Evolutionary conservation across 2,329 filamentous ascomycete species (phyloP).

Genomic region (Phyllosticta citrichinensis): DNA sequence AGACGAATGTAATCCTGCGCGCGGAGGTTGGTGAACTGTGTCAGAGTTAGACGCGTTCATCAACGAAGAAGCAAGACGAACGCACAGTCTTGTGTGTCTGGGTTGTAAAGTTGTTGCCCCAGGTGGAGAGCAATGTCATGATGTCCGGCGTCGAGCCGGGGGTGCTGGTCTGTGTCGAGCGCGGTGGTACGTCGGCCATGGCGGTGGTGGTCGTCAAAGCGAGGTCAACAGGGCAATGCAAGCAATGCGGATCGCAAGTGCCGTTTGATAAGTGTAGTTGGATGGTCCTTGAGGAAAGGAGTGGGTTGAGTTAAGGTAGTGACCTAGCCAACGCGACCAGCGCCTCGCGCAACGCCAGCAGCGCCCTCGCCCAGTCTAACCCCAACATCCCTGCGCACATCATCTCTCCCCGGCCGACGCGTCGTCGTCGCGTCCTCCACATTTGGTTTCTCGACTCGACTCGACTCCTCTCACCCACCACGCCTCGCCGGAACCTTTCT

Average conservation of each 20-base stretch:
- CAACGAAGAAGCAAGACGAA: neutral
- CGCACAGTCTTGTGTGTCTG: conserved; percentile 9
- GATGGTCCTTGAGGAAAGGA: neutral
- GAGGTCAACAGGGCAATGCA: neutral
- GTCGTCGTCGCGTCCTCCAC: neutral
- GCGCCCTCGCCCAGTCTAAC: neutral
- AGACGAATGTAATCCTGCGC: conserved; percentile 52
- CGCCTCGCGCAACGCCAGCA: neutral
- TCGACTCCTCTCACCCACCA: neutral
- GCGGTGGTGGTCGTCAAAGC: neutral
- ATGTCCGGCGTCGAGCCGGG: conserved; percentile 6
- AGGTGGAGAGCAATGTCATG: conserved; percentile 19
- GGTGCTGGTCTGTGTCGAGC: neutral
- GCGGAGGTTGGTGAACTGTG: conserved; percentile 35
- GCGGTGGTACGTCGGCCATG: neutral
- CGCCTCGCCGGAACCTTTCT: neutral
- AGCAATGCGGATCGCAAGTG: neutral
- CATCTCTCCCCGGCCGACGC: neutral
- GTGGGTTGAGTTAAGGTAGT: neutral
- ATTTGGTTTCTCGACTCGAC: neutral
- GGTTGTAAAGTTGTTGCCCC: conserved; percentile 26
- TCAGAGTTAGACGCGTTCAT: neutral
- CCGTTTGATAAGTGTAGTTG: neutral
- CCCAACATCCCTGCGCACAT: neutral
- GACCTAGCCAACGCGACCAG: neutral